A percentile compares a stretch with the other conserved stretches of the same genome.
These are phyloP conservation scores for Backusella macrospora DNA, from an alignment of 192 early-diverging fungal genomes.

Conservation along the genomic window DNA sequence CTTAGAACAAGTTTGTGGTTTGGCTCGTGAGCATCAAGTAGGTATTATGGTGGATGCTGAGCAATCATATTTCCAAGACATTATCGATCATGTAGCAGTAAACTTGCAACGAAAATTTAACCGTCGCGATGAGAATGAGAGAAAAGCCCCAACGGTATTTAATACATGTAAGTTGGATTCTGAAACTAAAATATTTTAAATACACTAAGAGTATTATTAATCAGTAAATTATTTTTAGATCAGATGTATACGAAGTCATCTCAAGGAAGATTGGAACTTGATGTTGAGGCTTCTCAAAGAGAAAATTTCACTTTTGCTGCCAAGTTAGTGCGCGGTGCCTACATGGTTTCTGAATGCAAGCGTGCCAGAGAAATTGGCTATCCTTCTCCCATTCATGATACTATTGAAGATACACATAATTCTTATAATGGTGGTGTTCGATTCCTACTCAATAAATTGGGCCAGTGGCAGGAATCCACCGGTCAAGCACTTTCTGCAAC, in stretches of 20 bases:
- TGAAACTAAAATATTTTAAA: not conserved
- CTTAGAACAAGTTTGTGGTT: constrained; percentile 65
- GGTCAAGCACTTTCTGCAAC: constrained; percentile 30
- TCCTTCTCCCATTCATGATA: constrained; percentile 81
- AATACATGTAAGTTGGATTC: constrained; percentile 72
- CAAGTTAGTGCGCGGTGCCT: constrained; percentile 70
- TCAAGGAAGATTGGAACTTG: constrained; percentile 60
- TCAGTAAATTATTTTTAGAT: constrained; percentile 30
- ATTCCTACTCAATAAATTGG: constrained; percentile 68
- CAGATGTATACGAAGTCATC: constrained; percentile 91
- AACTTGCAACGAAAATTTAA: constrained; percentile 77
- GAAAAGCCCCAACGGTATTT: constrained; percentile 69
- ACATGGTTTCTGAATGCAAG: constrained; percentile 57
- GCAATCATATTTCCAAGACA: constrained; percentile 90
- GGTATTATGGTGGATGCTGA: constrained; percentile 92
- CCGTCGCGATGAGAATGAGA: constrained; percentile 23
- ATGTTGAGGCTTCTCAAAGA: constrained; percentile 68
- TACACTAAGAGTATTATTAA: constrained; percentile 5
- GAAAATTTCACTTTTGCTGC: constrained; percentile 79
- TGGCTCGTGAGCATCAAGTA: constrained; percentile 66
- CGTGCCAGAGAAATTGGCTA: constrained; percentile 71
- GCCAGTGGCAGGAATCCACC: constrained; percentile 36
- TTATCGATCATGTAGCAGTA: constrained; percentile 84
- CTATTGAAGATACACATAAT: constrained; percentile 78
- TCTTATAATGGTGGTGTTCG: constrained; percentile 81